Base-by-base conservation (phyloP, 805 yeast genomes). In the Jamesozyma piceae region DNA sequence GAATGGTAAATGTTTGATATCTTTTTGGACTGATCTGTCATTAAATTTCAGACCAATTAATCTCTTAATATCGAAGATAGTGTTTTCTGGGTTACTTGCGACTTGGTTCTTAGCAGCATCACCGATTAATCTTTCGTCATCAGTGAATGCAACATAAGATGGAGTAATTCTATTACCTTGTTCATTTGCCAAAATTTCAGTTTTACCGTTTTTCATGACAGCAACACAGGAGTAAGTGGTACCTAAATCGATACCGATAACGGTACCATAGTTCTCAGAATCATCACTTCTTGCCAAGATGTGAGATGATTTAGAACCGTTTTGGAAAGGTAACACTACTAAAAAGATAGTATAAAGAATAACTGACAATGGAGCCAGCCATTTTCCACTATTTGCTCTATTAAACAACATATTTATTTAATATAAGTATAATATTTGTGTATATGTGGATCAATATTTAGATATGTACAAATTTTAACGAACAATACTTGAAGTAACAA, bases 151-250 rank as follows among this genome's bases (percentile, higher is more conserved):
- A 49, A 88, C 97, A 60, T 82, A 88, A 1, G 95, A 86, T 22
- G 97, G 97, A 17, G 97, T 88, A 56, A 89, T 88, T 75, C 97
- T 83, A 71, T 87, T 86, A 72, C 97, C 97, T 72, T 88, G 97
- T 68, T 88, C 96, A 62, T 88, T 88, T 50, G 96, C 95, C 51
- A 88, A 73, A 55, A 88, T 88, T 63, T 88, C 97, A 40, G 90
- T 95, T 60, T 88, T 75, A 58, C 89, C 94, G 54, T 80, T 77
- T 58, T 75, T 76, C 82, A 78, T 77, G 38, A 77, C 87, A 54
- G 95, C 97, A 44, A 89, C 97, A 79, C 97, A 89, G 1, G 96
- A 88, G 71, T 89, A 89, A 2, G 97, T 89, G 48, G 97, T 89
- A 65, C 98, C 98, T 70, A 90, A 76, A 73, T 90, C 97, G 62